A percentile compares a stretch with the other conserved stretches of the same genome.
Evolutionary conservation across 2,329 filamentous ascomycete genomes (phyloP).

Genomic region (Alternaria dauci): DNA sequence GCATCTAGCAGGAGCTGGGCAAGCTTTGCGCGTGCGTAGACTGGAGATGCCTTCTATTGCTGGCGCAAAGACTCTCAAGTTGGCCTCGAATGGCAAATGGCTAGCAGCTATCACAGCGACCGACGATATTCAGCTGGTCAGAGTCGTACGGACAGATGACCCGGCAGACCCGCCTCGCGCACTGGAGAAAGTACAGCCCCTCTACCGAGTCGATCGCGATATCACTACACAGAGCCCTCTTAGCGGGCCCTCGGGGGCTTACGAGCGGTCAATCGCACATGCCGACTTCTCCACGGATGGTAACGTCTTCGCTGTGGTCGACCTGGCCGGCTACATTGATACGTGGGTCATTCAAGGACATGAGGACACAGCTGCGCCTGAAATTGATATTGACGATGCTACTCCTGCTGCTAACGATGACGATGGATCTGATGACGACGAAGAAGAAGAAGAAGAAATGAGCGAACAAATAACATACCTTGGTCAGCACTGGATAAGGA

Average conservation of each 20-base stretch:
- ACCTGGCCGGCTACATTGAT: conserved; percentile 85
- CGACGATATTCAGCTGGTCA: conserved; percentile 59
- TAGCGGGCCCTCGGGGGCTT: conserved; percentile 74
- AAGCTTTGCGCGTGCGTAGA: conserved; percentile 75
- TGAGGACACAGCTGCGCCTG: conserved; percentile 58
- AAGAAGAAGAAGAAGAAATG: conserved; percentile 53
- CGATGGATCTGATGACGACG: conserved; percentile 54
- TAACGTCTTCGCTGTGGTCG: conserved; percentile 78
- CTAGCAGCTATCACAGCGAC: conserved; percentile 63
- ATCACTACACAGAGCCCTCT: conserved; percentile 46
- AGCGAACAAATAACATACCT: conserved; percentile 60
- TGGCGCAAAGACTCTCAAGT: conserved; percentile 74
- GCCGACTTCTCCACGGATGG: conserved; percentile 82
- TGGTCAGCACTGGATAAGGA: conserved; percentile 76
- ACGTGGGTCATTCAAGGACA: conserved; percentile 77
- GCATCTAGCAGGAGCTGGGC: conserved; percentile 61
- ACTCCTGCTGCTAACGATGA: conserved; percentile 34
- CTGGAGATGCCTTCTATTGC: conserved; percentile 69
- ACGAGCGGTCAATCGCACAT: conserved; percentile 78
- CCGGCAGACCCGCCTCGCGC: conserved; percentile 49
- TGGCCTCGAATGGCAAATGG: conserved; percentile 77
- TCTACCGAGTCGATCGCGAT: conserved; percentile 51
- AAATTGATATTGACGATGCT: conserved; percentile 50
- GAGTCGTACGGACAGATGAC: conserved; percentile 55
- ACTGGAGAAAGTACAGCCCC: conserved; percentile 49